phyloP scores from a whole-genome alignment of 257 asterid genomes.

The Solanum appendiculatum region DNA sequence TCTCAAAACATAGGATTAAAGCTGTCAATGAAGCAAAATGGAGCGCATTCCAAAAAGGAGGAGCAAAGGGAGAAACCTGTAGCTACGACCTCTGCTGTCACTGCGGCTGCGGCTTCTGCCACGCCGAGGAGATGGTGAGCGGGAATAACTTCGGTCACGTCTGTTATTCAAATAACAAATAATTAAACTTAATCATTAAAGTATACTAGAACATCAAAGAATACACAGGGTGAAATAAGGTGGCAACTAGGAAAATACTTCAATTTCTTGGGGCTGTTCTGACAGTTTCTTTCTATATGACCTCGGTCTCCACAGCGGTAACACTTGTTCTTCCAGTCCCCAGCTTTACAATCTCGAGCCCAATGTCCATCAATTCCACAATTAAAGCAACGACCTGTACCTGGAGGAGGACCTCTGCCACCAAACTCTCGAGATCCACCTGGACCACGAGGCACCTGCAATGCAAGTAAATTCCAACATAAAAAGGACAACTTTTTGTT shows the following conservation, averaged over 20 bases:
- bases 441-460: slow-evolving; percentile 50
- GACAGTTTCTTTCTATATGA: slow-evolving; percentile 49
- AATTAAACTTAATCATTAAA: neutral
- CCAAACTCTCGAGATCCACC: slow-evolving; percentile 54
- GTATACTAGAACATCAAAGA: neutral
- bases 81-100: slow-evolving; percentile 42
- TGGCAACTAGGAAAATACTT: slow-evolving; percentile 14
- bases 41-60: neutral
- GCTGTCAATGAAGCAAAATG: neutral
- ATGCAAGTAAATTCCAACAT: neutral
- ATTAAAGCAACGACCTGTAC: slow-evolving; percentile 58
- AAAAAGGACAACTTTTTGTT: neutral
- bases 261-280: slow-evolving; percentile 35
- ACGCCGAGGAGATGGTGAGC: slow-evolving; percentile 50
- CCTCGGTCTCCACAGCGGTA: slow-evolving; percentile 63
- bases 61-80: slow-evolving; percentile 24
- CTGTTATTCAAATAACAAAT: slow-evolving; percentile 1
- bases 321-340: slow-evolving; percentile 67
- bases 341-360: slow-evolving; percentile 62
- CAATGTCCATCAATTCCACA: slow-evolving; percentile 63
- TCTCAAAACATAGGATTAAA: neutral
- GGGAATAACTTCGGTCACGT: slow-evolving; percentile 41
- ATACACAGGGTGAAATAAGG: neutral
- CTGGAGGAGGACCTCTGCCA: slow-evolving; percentile 56
- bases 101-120: slow-evolving; percentile 37